Conservation (phyloP, 2,329 filamentous ascomycete species). For the Penicillium sp. region DNA sequence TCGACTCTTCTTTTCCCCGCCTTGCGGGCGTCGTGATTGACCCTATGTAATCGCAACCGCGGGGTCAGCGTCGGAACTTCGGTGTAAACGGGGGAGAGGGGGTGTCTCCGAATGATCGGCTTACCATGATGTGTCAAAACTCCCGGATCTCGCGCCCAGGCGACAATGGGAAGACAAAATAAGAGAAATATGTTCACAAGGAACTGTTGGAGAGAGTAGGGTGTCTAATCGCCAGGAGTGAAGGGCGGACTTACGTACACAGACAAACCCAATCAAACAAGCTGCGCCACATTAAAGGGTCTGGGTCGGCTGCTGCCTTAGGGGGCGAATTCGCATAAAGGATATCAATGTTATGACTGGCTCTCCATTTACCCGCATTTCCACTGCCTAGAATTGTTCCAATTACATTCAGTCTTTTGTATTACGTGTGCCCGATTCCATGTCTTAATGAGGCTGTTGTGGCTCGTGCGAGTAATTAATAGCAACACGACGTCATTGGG, state of each 20-base stretch:
- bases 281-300: conserved; percentile 23
- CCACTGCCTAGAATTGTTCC: background rate
- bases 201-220: conserved; percentile 2
- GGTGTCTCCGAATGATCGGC: conserved; percentile 6
- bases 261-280: conserved; percentile 25
- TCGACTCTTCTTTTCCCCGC: conserved; percentile 45
- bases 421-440: background rate
- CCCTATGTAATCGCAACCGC: conserved; percentile 29
- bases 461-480: conserved; percentile 24
- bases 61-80: conserved; percentile 19
- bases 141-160: conserved; percentile 31
- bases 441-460: conserved; percentile 8
- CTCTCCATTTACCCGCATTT: background rate
- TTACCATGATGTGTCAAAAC: conserved; percentile 37
- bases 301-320: conserved; percentile 20
- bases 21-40: conserved; percentile 45
- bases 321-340: conserved; percentile 13
- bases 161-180: conserved; percentile 19
- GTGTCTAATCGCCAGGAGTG: conserved; percentile 10
- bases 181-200: background rate
- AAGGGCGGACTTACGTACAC: conserved; percentile 25
- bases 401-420: background rate
- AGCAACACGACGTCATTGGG: conserved; percentile 29
- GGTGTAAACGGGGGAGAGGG: background rate
- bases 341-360: background rate